Evolutionary conservation across 1,284 basidiomycete genomes (phyloP).

Genomic region (Apiotrichum brassicae): DNA sequence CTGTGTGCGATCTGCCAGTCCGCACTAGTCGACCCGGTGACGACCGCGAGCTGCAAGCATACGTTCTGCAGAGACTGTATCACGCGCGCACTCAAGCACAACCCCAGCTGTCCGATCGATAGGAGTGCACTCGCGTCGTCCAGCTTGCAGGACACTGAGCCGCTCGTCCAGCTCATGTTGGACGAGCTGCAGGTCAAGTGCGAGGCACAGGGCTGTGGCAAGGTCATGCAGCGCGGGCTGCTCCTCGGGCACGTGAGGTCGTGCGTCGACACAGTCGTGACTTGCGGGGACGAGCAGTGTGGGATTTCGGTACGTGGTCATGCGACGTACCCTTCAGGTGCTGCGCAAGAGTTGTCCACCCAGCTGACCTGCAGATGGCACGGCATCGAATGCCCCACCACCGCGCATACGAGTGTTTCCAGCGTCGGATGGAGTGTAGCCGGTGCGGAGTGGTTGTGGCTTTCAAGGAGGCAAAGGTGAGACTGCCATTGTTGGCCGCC

Average conservation of each 20-base stretch:
- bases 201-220: slow-evolving; percentile 51
- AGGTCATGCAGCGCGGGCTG: slow-evolving; percentile 65
- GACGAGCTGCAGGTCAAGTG: slow-evolving; percentile 76
- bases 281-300: slow-evolving; percentile 49
- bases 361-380: slow-evolving; percentile 23
- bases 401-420: slow-evolving; percentile 40
- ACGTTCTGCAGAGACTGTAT: slow-evolving; percentile 79
- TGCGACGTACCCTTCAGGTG: too few species aligned
- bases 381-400: slow-evolving; percentile 33
- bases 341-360: too few species aligned
- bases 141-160: slow-evolving; percentile 21
- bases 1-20: slow-evolving; percentile 79
- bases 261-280: slow-evolving; percentile 57
- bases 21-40: slow-evolving; percentile 67
- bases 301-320: slow-evolving; percentile 48
- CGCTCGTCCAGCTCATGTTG: slow-evolving; percentile 52
- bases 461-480: slow-evolving; percentile 26
- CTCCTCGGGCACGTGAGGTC: slow-evolving; percentile 59
- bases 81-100: slow-evolving; percentile 53
- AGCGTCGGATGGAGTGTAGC: slow-evolving; percentile 34
- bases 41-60: slow-evolving; percentile 63
- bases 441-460: slow-evolving; percentile 27
- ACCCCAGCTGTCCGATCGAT: slow-evolving; percentile 68
- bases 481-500: not conserved
- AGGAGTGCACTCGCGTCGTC: slow-evolving; percentile 54